Evolutionary conservation across 371 early-diverging fungal genomes (phyloP).

Genomic region (Entomophthora muscae): DNA sequence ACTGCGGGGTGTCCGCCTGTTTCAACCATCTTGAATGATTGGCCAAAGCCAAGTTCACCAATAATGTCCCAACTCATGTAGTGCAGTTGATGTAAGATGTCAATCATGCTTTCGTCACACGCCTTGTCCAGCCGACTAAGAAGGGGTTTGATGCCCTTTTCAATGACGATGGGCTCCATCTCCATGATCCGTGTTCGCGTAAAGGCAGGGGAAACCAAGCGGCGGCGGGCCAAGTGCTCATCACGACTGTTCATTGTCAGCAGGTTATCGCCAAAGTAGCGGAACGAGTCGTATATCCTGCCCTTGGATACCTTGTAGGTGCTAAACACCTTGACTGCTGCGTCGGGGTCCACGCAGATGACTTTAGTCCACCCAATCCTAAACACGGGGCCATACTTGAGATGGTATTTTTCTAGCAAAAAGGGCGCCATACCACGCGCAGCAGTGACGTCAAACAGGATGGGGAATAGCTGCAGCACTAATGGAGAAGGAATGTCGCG

Average conservation of each 20-base stretch:
- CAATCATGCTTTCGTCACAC: neutral
- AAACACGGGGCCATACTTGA: neutral
- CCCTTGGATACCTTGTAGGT: neutral
- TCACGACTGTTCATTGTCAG: neutral
- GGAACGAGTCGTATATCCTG: neutral
- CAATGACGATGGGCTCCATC: neutral
- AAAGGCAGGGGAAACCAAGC: neutral
- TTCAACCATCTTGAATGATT: neutral
- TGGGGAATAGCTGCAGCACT: too few relatives aligned
- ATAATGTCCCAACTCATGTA: neutral
- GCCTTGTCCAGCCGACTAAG: neutral
- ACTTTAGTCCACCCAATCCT: neutral
- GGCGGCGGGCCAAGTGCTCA: neutral
- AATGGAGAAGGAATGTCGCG: too few relatives aligned
- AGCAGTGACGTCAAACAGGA: too few relatives aligned
- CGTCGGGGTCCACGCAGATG: neutral
- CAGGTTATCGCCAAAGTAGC: neutral
- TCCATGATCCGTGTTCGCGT: neutral
- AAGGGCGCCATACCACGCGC: too few relatives aligned
- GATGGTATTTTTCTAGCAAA: neutral
- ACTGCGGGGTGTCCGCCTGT: neutral
- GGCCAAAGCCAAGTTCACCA: neutral
- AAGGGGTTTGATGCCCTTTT: neutral
- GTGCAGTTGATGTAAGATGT: neutral
- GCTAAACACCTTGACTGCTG: neutral